A percentile compares a stretch with the other conserved stretches of the same genome.
Evolutionary conservation across 2,329 filamentous ascomycete genomes (phyloP).

Genomic region (Ophiobolus disseminans): DNA sequence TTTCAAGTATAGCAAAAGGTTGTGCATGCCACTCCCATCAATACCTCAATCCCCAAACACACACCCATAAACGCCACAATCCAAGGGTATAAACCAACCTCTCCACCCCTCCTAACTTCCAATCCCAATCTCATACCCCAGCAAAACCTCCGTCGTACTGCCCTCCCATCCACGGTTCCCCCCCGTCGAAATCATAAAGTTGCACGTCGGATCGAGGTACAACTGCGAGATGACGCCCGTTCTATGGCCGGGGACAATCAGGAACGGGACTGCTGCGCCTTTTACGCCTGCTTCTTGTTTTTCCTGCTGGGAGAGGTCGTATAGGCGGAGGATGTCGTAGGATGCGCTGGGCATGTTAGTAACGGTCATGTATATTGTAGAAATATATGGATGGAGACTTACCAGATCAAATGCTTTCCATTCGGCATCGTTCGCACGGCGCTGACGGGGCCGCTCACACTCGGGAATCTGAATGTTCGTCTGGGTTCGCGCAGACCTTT

Average conservation of each 20-base stretch:
- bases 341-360: constrained; percentile 68
- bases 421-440: constrained; percentile 91
- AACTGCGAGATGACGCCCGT: constrained; percentile 87
- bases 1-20: too few relatives aligned
- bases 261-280: constrained; percentile 85
- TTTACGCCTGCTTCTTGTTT: constrained; percentile 64
- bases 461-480: constrained; percentile 84
- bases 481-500: constrained; percentile 77
- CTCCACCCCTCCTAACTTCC: too few relatives aligned
- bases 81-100: constrained; percentile 39
- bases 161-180: constrained; percentile 97
- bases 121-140: constrained; percentile 88
- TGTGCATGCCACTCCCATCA: neutral
- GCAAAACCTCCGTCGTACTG: constrained; percentile 82
- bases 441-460: constrained; percentile 87
- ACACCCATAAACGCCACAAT: constrained; percentile 19
- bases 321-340: constrained; percentile 90
- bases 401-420: constrained; percentile 88
- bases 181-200: constrained; percentile 89
- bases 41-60: neutral
- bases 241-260: constrained; percentile 91
- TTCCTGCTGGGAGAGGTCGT: constrained; percentile 73
- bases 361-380: neutral
- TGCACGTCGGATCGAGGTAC: constrained; percentile 85
- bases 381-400: constrained; percentile 34